phyloP scores from a whole-genome alignment of 805 yeast genomes.

The Saturnispora kantuleensis region DNA sequence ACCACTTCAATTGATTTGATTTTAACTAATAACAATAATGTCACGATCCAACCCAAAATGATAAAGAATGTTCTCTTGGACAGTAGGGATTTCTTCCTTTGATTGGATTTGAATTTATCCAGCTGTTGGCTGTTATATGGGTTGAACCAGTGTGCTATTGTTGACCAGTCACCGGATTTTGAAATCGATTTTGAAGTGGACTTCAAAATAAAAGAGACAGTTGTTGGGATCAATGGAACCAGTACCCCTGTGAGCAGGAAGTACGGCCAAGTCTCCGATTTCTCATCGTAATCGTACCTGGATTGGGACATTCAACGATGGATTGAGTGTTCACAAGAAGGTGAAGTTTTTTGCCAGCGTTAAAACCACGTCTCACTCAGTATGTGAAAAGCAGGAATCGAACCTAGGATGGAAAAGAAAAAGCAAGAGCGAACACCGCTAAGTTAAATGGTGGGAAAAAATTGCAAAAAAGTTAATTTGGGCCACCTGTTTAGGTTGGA shows the following conservation, averaged over 20 bases:
- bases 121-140: conserved; percentile 27
- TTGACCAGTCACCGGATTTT: conserved; percentile 3
- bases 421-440: too few species aligned
- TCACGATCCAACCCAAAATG: conserved; percentile 47
- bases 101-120: conserved; percentile 21
- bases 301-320: conserved; percentile 35
- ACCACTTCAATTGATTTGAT: conserved; percentile 37
- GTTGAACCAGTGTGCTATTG: conserved; percentile 25
- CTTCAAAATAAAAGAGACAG: conserved; percentile 19
- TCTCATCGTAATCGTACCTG: conserved; percentile 75
- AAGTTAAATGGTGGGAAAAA: too few species aligned
- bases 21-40: conserved; percentile 32
- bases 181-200: not conserved
- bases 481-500: too few species aligned
- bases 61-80: conserved; percentile 24
- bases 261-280: conserved; percentile 89
- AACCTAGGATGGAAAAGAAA: too few species aligned
- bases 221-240: conserved; percentile 53
- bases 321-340: not conserved
- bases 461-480: too few species aligned
- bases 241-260: conserved; percentile 66
- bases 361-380: too few species aligned
- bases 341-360: not conserved
- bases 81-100: conserved; percentile 25
- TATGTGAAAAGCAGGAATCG: too few species aligned